phyloP scores from a whole-genome alignment of 2,329 filamentous ascomycete species.

The Alternaria hordeiaustralica region DNA sequence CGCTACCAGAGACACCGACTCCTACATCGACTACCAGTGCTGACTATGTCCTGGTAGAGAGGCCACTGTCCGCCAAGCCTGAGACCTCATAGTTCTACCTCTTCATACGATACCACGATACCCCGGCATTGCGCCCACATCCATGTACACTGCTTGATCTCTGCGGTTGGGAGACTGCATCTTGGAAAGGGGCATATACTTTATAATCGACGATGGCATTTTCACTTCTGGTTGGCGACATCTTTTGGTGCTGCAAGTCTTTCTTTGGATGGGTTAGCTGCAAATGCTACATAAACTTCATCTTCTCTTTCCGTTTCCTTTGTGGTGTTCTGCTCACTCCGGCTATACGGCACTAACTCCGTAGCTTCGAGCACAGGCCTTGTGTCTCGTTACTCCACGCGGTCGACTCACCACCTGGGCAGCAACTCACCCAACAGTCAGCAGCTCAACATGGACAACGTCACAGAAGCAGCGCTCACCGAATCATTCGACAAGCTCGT shows the following conservation, averaged over 20 bases:
- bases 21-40: slow-evolving; percentile 41
- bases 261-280: slow-evolving; percentile 12
- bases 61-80: slow-evolving; percentile 32
- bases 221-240: slow-evolving; percentile 6
- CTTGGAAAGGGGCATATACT: slow-evolving; percentile 6
- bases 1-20: slow-evolving; percentile 38
- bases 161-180: slow-evolving; percentile 7
- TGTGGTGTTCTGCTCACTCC: not conserved
- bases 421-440: not conserved
- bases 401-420: slow-evolving; percentile 9
- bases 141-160: slow-evolving; percentile 6
- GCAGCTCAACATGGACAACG: slow-evolving; percentile 12
- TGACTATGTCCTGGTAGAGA: slow-evolving; percentile 48
- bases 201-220: slow-evolving; percentile 9
- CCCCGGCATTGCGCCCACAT: slow-evolving; percentile 14
- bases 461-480: slow-evolving; percentile 21
- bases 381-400: not conserved
- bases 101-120: slow-evolving; percentile 17
- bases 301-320: not conserved
- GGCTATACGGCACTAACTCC: slow-evolving; percentile 9
- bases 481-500: slow-evolving; percentile 35
- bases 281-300: slow-evolving; percentile 10
- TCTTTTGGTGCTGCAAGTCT: slow-evolving; percentile 5
- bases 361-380: slow-evolving; percentile 13
- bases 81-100: slow-evolving; percentile 16